Conservation (phyloP, 1,139 yeast genomes). For the Geotrichum klebahnii region DNA sequence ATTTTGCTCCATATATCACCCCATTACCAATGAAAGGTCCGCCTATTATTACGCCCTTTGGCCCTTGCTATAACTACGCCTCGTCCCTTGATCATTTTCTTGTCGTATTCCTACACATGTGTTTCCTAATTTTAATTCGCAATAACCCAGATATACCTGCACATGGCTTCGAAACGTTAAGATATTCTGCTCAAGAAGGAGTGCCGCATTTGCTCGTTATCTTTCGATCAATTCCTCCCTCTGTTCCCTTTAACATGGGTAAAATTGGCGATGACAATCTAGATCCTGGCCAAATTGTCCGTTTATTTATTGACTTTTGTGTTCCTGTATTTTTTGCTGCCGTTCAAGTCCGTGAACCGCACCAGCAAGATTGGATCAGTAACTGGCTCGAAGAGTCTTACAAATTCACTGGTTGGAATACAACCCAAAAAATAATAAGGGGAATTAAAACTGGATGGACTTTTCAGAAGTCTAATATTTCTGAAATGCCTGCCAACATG, state of each 20-base stretch:
- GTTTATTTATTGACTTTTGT: constrained; percentile 12
- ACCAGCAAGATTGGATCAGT: constrained; percentile 14
- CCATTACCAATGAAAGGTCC: constrained; percentile 6
- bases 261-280: constrained; percentile 10
- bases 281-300: constrained; percentile 10
- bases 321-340: constrained; percentile 18
- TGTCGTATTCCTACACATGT: constrained; percentile 3
- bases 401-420: constrained; percentile 19
- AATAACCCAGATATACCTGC: constrained; percentile 14
- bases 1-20: not conserved
- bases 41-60: constrained; percentile 7
- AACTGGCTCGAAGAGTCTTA: constrained; percentile 10
- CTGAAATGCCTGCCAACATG: not conserved
- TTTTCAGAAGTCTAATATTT: constrained; percentile 3
- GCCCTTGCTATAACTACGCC: constrained; percentile 1
- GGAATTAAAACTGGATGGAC: constrained; percentile 14
- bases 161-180: constrained; percentile 4
- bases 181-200: constrained; percentile 10
- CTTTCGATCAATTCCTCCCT: constrained; percentile 7
- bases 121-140: constrained; percentile 6
- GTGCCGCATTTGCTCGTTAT: constrained; percentile 5
- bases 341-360: constrained; percentile 10
- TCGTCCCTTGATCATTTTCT: not conserved
- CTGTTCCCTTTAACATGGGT: constrained; percentile 6
- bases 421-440: not conserved